Base-by-base conservation (phyloP, 257 asterid species). In the Fraxinus anomala region DNA sequence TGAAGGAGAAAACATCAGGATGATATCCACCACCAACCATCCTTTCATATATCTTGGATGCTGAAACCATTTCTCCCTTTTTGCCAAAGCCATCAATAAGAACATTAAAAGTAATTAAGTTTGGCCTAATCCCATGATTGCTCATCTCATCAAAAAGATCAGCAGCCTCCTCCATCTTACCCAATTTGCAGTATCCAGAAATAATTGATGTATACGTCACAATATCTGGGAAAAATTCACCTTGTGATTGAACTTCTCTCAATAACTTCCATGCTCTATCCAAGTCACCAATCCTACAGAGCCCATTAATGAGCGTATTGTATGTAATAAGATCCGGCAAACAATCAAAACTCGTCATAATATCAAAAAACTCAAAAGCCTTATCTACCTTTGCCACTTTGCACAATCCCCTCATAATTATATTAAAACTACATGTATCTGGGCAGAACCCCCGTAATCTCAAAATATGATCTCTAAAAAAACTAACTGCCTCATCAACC, bases 11-110 rank as follows among this genome's bases (percentile, higher is more conserved):
- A 66, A 93, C 97, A 88, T 95, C 97, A 19, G 98, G 99, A 70
- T 23, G 71, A 68, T 83, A 81, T 77, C 92, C 86, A 78, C 72
- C n/a, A 63, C n/a, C 23, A 19, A 68, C 75, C 97, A 91, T 90
- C 77, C 77, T 87, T 42, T 82, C 88, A 39, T 83, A 87, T 79
- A 91, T 82, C 70, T 83, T 83, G 74, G 54, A 30, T 16, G 97
- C 96, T 8, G 87, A 89, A 85, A 78, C 77, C 88, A 92, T 82
- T 34, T 92, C 90, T 44, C 97, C 94, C 76, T 70, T 84, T 84
- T 91, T 94, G 72, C 94, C 96, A 83, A 83, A 92, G 30, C 97
- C 98, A 86, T 92, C 90, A 80, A 93, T 92, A 24, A 92, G 83
- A 80, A 31, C 82, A 79, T 92, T 96, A 68, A 85, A 96, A 73